Evolutionary conservation across 306 rosid genomes (phyloP), one percentile per base, ranked within the genome.

Genomic region (Citrullus amarus): DNA sequence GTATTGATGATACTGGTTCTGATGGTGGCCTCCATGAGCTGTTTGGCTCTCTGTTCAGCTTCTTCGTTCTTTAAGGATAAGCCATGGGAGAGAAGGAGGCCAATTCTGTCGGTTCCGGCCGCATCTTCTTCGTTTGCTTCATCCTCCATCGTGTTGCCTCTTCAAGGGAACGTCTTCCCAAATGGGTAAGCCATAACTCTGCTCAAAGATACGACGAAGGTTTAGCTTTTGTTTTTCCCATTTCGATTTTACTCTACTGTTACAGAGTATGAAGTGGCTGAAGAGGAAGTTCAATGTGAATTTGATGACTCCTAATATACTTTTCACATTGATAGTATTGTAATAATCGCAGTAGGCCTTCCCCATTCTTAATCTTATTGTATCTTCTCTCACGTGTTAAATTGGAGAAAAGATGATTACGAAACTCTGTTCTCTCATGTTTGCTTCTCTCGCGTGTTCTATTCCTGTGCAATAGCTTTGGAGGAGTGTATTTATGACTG

Each of bases 101-200:
- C 91, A 32, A 48, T 80, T 57, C 54, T 48, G 17, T 83, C 89
- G 65, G 55, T 7, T 32, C 84, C 79, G 30, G 41, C 87, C 57
- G 48, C 85, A 32, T 84, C 92, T 36, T 76, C 97, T 54, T 80
- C 71, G 38, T 76, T 70, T 66, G 89, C 91, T 36, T 89, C 98
- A 51, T 92, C 97, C 61, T 93, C 97, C 41, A 14, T 93, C 80
- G 88, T 92, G 41, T 67, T 93, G 80, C 91, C 91, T 0, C 73
- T 90, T 83, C 83, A 87, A 22, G 97, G 97, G 51, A 93, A 93
- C 57, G 97, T 93, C 70, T 93, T 85, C 83, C 98, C 98, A 76
- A 83, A 87, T 56, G 98, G 98, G 98, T 89, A 82, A 20, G 85
- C 22, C 9, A 15, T 20, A 56, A 32, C 41, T 74, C 30, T 12